These are phyloP conservation scores for Delonix regia DNA, from an alignment of 306 rosid species.

Conservation along the genomic window DNA sequence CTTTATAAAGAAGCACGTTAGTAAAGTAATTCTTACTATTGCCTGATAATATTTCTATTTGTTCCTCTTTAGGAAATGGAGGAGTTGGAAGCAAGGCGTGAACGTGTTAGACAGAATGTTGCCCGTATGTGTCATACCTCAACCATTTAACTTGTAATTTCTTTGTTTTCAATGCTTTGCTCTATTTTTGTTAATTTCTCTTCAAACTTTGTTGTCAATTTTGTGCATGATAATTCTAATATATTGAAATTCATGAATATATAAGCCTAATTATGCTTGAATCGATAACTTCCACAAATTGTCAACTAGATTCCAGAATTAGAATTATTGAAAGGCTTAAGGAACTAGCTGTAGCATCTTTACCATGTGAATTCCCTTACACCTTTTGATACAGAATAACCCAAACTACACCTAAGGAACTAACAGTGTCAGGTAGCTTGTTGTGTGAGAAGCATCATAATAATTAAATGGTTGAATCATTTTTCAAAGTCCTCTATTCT, in stretches of 20 bases:
- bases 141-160: conserved; percentile 2
- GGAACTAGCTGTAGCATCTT: background rate
- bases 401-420: background rate
- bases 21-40: background rate
- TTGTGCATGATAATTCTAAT: conserved; percentile 32
- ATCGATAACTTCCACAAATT: background rate
- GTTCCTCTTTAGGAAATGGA: conserved; percentile 66
- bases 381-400: background rate
- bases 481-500: background rate
- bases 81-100: conserved; percentile 87
- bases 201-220: background rate
- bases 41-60: conserved; percentile 31
- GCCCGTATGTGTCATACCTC: conserved; percentile 65
- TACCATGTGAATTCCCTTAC: background rate
- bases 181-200: conserved; percentile 15
- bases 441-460: background rate
- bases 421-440: background rate
- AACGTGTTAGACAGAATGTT: conserved; percentile 79
- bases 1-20: background rate
- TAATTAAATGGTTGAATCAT: background rate
- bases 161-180: conserved; percentile 32
- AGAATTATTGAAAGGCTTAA: background rate
- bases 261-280: conserved; percentile 14
- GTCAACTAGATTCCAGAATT: background rate
- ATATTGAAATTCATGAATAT: background rate